phyloP scores from a whole-genome alignment of 306 rosid species.

The Corylus americana region DNA sequence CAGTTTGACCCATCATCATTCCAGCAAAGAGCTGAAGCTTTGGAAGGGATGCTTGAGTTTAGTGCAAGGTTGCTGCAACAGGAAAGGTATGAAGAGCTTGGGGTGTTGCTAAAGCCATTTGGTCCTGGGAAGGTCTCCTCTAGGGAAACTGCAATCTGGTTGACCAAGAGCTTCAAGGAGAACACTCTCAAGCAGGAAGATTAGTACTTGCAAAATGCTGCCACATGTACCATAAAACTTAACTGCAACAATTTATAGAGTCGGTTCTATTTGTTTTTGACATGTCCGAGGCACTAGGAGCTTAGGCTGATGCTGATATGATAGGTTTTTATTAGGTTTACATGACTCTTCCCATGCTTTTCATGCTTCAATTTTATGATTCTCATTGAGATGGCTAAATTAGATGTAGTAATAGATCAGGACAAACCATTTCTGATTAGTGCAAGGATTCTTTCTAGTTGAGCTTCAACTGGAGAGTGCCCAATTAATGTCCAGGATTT shows the following conservation, averaged over 20 bases:
- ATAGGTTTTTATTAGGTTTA: slow-evolving; percentile 31
- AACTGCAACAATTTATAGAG: slow-evolving; percentile 29
- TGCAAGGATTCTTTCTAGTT: not conserved
- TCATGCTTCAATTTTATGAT: not conserved
- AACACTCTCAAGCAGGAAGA: slow-evolving; percentile 61
- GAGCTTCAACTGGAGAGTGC: not conserved
- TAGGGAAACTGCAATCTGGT: slow-evolving; percentile 99
- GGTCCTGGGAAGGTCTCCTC: slow-evolving; percentile 97
- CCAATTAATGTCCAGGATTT: not conserved
- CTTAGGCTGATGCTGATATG: slow-evolving; percentile 32
- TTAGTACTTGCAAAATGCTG: slow-evolving; percentile 28
- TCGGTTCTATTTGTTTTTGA: slow-evolving; percentile 22
- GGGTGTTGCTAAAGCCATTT: slow-evolving; percentile 92
- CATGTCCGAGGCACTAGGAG: slow-evolving; percentile 41
- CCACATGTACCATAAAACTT: slow-evolving; percentile 29
- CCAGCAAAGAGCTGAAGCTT: slow-evolving; percentile 96
- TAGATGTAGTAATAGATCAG: too few relatives aligned
- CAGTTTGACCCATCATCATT: slow-evolving; percentile 78
- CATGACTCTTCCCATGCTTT: not conserved
- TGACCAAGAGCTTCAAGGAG: slow-evolving; percentile 91
- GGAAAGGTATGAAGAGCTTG: slow-evolving; percentile 89
- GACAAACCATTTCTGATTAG: not conserved
- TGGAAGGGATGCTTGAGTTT: slow-evolving; percentile 96
- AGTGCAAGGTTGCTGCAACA: slow-evolving; percentile 93
- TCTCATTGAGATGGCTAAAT: slow-evolving; percentile 8